These are phyloP conservation scores for Rhexocercosporidium sp. DNA, from an alignment of 2,329 filamentous ascomycete genomes.

Conservation along the genomic window DNA sequence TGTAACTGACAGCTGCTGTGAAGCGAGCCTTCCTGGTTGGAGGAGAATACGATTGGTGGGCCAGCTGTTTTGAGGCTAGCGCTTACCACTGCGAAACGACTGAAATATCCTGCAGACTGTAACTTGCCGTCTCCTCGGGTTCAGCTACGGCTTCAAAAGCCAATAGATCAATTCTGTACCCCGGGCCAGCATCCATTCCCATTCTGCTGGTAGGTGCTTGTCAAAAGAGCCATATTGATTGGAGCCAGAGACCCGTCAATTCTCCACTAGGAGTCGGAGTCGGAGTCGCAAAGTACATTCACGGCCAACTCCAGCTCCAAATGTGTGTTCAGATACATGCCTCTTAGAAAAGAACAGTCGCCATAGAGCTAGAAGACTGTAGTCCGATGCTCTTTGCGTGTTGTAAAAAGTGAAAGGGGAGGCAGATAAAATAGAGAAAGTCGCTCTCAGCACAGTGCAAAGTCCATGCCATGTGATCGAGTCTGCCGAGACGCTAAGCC, in stretches of 20 bases:
- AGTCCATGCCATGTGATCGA: background rate
- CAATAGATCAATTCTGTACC: no score
- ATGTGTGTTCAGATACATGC: background rate
- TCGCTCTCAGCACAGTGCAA: background rate
- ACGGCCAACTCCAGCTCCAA: background rate
- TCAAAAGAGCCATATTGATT: background rate
- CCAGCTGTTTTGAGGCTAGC: background rate
- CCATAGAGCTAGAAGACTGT: background rate
- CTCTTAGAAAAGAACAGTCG: background rate
- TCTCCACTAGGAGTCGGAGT: background rate
- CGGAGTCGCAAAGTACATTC: background rate
- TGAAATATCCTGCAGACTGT: no score
- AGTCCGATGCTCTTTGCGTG: background rate
- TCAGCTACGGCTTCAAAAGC: background rate
- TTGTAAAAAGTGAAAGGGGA: background rate
- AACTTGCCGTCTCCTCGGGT: background rate
- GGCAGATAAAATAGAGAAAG: background rate
- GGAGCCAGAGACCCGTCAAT: background rate
- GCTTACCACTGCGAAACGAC: background rate
- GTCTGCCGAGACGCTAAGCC: slow-evolving; percentile 11
- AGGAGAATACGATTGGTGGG: background rate
- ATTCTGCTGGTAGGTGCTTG: background rate
- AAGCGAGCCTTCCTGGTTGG: background rate
- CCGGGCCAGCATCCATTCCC: background rate
- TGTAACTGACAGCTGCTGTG: background rate